These are phyloP conservation scores for Penicillium hesseltinei DNA, from an alignment of 2,329 filamentous ascomycete genomes.

Conservation along the genomic window DNA sequence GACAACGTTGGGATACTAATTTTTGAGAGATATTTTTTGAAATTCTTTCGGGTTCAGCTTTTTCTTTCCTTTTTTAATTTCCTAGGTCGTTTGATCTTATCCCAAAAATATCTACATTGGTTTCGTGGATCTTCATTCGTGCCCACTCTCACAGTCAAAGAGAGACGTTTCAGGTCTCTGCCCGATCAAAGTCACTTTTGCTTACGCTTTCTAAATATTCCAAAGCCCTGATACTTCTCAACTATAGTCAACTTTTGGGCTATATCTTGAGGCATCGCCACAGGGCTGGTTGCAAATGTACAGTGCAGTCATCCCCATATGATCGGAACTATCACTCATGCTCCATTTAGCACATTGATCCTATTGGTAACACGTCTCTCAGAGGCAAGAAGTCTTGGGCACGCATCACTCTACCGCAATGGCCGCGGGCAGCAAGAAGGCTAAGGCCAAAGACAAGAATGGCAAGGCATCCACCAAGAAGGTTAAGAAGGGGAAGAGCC, in stretches of 20 bases:
- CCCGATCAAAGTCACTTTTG: constrained; percentile 20
- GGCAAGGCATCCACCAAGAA: constrained; percentile 32
- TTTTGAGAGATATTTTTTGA: constrained; percentile 13
- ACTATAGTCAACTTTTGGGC: constrained; percentile 24
- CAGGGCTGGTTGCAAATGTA: constrained; percentile 33
- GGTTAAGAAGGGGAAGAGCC: constrained; percentile 36
- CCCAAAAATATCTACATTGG: constrained; percentile 24
- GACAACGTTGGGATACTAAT: constrained; percentile 10
- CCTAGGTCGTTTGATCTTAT: constrained; percentile 24
- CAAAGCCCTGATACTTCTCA: constrained; percentile 20
- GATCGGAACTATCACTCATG: constrained; percentile 30
- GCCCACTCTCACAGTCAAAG: constrained; percentile 25
- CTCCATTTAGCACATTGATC: constrained; percentile 18
- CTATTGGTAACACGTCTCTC: constrained; percentile 36
- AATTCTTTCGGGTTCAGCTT: constrained; percentile 2
- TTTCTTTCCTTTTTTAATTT: constrained; percentile 12
- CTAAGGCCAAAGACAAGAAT: constrained; percentile 29
- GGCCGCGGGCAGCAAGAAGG: constrained; percentile 32
- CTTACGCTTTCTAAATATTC: constrained; percentile 19
- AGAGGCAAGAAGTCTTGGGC: constrained; percentile 28
- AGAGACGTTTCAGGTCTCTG: constrained; percentile 19
- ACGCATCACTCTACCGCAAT: constrained; percentile 31
- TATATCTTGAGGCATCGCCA: constrained; percentile 33
- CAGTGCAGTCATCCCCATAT: constrained; percentile 29
- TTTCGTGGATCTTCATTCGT: constrained; percentile 38